Base-by-base conservation (phyloP, 371 early-diverging fungal species). In the Lichtheimia corymbifera region DNA sequence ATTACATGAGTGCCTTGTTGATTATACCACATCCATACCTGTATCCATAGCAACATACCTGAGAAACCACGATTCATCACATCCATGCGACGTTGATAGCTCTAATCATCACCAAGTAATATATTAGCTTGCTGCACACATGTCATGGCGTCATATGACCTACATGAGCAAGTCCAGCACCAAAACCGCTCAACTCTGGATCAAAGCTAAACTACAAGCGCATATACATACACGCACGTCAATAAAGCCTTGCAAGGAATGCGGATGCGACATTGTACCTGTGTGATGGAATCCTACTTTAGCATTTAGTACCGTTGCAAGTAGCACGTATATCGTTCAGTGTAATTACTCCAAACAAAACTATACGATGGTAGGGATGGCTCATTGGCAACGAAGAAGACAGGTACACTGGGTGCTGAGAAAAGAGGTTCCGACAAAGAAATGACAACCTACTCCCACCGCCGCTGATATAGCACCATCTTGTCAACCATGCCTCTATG, bases 21-120 rank as follows among this genome's bases (percentile, higher is more conserved):
- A 7, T n/a, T 2, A 41, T n/a, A n/a, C n/a, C n/a, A n/a, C n/a
- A n/a, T n/a, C n/a, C n/a, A 28, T 43, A 2, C 3, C 9, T 9
- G 2, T 35, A 5, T 4, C n/a, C 18, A 43, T 40, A 58, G 50
- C 56, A 43, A 22, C 44, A 61, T 80, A 72, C 89, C 92, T 9
- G 88, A 83, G 67, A 83, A 92, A 0, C 95, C 96, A 12, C 94
- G 82, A 64, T 91, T 93, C 27, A 92, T 59, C 0, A 95, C 78
- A 58, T 93, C 93, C 5, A 88, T 51, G 60, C 85, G 87, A n/a
- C 94, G 83, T 40, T 83, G 73, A 65, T 90, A 95, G 0, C 75
- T 71, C 82, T 82, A 59, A 3, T 2, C 13, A 9, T n/a, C 51
- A 17, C 17, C 22, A 30, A 28, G 11, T 5, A 58, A 45, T n/a